Percentiles rank a stretch among this genome's conserved stretches.
Conservation (phyloP, 257 asterid genomes). For the Solanum clarkiae region DNA sequence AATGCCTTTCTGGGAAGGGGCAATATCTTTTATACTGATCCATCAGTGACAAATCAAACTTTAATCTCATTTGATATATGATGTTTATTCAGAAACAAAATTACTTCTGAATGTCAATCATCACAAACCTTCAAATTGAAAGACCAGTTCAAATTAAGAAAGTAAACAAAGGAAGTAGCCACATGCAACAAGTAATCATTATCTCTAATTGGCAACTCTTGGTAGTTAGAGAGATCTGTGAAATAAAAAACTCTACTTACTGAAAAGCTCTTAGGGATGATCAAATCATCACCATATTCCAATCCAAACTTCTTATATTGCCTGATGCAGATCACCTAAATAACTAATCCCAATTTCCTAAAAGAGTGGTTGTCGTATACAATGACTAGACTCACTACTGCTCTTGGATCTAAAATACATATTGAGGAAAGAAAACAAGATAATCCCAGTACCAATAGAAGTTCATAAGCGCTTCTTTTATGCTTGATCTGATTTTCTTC, state of each 20-base stretch:
- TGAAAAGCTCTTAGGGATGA: neutral
- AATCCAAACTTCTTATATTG: neutral
- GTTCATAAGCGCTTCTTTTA: constrained; percentile 7
- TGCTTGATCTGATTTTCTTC: constrained; percentile 60
- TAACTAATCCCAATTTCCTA: constrained; percentile 67
- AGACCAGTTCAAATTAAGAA: neutral
- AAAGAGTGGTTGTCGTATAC: constrained; percentile 71
- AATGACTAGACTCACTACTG: constrained; percentile 55
- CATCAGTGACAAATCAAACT: constrained; percentile 85
- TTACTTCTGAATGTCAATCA: constrained; percentile 85
- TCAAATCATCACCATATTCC: neutral
- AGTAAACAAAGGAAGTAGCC: neutral
- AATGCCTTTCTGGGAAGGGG: constrained; percentile 76
- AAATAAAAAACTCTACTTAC: neutral
- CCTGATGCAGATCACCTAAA: constrained; percentile 48
- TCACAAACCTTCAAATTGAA: constrained; percentile 61
- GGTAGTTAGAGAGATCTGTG: neutral
- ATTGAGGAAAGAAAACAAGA: constrained; percentile 39
- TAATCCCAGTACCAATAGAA: constrained; percentile 13
- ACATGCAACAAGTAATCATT: neutral
- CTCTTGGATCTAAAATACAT: constrained; percentile 52
- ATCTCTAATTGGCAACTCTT: neutral
- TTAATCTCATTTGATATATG: constrained; percentile 70
- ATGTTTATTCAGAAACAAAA: constrained; percentile 88
- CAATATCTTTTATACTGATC: constrained; percentile 95